These are phyloP conservation scores for Tulasnella sp. DNA, from an alignment of 768 basidiomycete genomes.

Conservation along the genomic window DNA sequence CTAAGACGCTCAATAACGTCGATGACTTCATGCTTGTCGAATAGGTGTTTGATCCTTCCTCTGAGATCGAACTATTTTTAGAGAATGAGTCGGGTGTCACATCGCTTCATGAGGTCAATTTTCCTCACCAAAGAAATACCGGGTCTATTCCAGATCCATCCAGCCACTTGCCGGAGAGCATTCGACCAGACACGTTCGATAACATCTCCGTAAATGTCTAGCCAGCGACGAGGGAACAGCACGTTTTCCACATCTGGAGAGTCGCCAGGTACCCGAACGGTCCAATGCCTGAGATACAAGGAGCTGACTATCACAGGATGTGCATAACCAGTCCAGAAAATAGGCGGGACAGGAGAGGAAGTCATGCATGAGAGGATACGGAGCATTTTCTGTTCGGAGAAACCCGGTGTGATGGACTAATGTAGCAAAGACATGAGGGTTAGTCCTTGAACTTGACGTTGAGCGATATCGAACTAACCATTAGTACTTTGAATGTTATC, in stretches of 20 bases:
- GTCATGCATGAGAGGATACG: constrained; percentile 1
- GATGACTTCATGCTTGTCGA: constrained; percentile 59
- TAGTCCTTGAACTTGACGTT: no score
- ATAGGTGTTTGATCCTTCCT: constrained; percentile 57
- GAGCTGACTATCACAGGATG: constrained; percentile 41
- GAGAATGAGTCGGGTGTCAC: constrained; percentile 2
- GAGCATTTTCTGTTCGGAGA: background rate
- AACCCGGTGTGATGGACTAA: no score
- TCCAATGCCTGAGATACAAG: constrained; percentile 25
- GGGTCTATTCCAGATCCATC: constrained; percentile 53
- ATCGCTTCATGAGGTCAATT: background rate
- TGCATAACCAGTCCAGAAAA: constrained; percentile 59
- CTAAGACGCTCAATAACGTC: no score
- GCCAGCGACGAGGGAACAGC: constrained; percentile 60
- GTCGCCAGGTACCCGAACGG: background rate
- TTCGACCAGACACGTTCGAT: constrained; percentile 56
- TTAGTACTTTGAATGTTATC: no score
- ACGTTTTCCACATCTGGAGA: background rate
- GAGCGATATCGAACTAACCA: no score
- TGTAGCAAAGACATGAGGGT: no score
- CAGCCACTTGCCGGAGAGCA: constrained; percentile 54
- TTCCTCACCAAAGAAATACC: constrained; percentile 55
- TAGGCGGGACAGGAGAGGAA: constrained; percentile 32
- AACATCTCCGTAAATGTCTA: constrained; percentile 52
- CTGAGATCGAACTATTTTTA: constrained; percentile 46